Evolutionary conservation across 345 rosid species (phyloP).

Genomic region (Erucastrum elatum): DNA sequence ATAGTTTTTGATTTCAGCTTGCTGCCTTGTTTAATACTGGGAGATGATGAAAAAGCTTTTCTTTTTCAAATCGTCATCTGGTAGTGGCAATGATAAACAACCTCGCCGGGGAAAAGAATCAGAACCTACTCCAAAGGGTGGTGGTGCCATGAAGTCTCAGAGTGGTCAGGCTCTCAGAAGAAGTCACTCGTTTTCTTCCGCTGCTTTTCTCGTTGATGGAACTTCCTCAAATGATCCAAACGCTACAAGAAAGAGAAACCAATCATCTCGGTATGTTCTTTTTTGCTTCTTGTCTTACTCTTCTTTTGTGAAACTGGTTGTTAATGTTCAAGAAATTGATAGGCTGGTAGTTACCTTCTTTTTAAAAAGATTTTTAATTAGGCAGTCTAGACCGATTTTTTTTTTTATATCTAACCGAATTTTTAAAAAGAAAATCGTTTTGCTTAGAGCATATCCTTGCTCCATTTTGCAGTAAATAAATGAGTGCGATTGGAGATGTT

Average conservation of each 20-base stretch:
- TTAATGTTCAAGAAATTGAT: neutral
- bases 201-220: slow-evolving; percentile 59
- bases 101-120: slow-evolving; percentile 45
- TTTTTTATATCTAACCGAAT: no score
- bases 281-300: slow-evolving; percentile 33
- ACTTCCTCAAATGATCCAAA: slow-evolving; percentile 44
- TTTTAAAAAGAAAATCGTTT: no score
- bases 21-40: slow-evolving; percentile 5
- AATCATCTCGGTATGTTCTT: slow-evolving; percentile 54
- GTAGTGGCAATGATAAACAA: slow-evolving; percentile 52
- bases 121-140: slow-evolving; percentile 41
- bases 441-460: no score
- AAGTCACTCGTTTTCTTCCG: slow-evolving; percentile 75
- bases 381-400: no score
- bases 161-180: slow-evolving; percentile 62
- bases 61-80: slow-evolving; percentile 63
- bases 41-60: slow-evolving; percentile 92
- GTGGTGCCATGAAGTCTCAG: slow-evolving; percentile 46
- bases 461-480: no score
- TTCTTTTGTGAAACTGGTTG: slow-evolving; percentile 36
- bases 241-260: slow-evolving; percentile 38
- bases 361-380: neutral
- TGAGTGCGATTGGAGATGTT: no score
- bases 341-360: neutral
- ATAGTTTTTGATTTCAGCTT: neutral